Evolutionary conservation across 192 early-diverging fungal genomes (phyloP), one percentile per base, ranked within the genome.

Genomic region (Coemansia sp.): DNA sequence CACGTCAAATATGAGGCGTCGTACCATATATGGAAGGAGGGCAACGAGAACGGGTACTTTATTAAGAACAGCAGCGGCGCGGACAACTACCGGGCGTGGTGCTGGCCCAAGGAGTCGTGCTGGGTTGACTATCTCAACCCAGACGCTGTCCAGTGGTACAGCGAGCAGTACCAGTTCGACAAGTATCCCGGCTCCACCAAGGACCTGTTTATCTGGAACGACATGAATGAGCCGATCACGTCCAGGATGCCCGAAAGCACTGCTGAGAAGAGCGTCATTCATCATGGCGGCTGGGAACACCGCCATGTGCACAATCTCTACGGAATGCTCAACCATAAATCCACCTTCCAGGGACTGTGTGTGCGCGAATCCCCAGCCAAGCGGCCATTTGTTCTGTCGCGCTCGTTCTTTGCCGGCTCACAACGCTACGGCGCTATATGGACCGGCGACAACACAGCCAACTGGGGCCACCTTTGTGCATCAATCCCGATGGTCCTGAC

Each of bases 171-270:
- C 73, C 57, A 71, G 9, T 87, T 89, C 64, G 83, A 87, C 70
- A 81, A 89, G 48, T 99, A 96, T 78, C 73, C 88, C 59, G 93
- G 90, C 22, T 91, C 91, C 6, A 92, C 94, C 15, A 78, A 82
- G 23, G 69, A 69, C 42, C 84, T 98, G 19, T 94, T 90, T 73
- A 89, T 93, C 0, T 99, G 97, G 97, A 98, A 97, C 80, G 97
- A 99, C 66, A 99, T 99, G 97, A 99, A 99, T 74, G 97, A 99
- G 80, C 96, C 95, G 0, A 87, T 89, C 6, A 88, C 97, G 4
- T 98, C 97, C 68, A 95, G 78, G 74, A 95, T 94, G 2, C 94
- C 97, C 28, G 97, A 99, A 66, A 94, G 92, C 44, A 96, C 96
- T 2, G 91, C 94, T 83, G 92, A 87, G 38, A 98, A 97, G 83